Conservation (phyloP, 257 asterid species). For the Striga asiatica region DNA sequence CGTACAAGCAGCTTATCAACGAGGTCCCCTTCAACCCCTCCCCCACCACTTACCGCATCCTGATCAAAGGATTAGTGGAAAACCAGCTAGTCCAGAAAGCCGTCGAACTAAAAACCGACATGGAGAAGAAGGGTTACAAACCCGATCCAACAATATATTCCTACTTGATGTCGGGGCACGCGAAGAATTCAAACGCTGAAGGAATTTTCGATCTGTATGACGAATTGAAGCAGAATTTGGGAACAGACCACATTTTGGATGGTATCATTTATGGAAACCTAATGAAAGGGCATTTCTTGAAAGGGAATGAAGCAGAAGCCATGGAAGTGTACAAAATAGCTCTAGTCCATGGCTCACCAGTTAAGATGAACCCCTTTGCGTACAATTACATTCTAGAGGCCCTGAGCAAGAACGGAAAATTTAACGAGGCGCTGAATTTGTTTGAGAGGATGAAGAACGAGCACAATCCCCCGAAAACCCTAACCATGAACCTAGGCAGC, state of each 20-base stretch:
- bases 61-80: slow-evolving; percentile 68
- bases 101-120: slow-evolving; percentile 54
- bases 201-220: slow-evolving; percentile 57
- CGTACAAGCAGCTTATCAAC: slow-evolving; percentile 59
- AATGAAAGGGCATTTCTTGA: slow-evolving; percentile 84
- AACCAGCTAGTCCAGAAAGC: slow-evolving; percentile 54
- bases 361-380: slow-evolving; percentile 63
- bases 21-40: slow-evolving; percentile 69
- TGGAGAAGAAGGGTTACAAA: slow-evolving; percentile 48
- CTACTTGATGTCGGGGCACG: slow-evolving; percentile 66
- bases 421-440: slow-evolving; percentile 66
- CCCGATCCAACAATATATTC: slow-evolving; percentile 54
- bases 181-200: slow-evolving; percentile 42
- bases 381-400: slow-evolving; percentile 72
- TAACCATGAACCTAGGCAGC: slow-evolving; percentile 80
- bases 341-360: slow-evolving; percentile 35
- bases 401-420: slow-evolving; percentile 69
- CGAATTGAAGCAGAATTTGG: slow-evolving; percentile 72
- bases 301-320: slow-evolving; percentile 74
- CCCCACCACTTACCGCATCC: slow-evolving; percentile 58
- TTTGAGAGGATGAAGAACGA: slow-evolving; percentile 72
- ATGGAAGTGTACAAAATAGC: slow-evolving; percentile 62
- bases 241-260: slow-evolving; percentile 39
- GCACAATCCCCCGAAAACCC: slow-evolving; percentile 66
- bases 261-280: slow-evolving; percentile 77